Conservation (phyloP, 2,329 filamentous ascomycete species). For the Microdochium paspali region DNA sequence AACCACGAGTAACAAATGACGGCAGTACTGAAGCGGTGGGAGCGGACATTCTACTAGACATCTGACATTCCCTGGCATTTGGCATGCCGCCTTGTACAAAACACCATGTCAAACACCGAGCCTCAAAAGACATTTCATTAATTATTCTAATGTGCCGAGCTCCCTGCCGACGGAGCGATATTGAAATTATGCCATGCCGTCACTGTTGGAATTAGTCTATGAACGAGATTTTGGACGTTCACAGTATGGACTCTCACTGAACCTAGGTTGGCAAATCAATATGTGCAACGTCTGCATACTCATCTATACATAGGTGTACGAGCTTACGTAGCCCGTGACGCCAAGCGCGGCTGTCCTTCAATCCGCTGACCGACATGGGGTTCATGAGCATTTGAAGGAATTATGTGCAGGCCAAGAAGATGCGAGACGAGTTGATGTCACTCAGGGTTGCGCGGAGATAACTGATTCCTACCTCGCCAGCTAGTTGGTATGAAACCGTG, state of each 20-base stretch:
- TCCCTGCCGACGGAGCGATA: no score
- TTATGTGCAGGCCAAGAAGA: not conserved
- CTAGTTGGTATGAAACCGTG: no score
- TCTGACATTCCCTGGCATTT: not conserved
- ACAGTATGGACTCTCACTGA: no score
- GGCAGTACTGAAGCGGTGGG: not conserved
- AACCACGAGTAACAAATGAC: not conserved
- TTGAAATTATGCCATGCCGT: no score
- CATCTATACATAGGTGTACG: not conserved
- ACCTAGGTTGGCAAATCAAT: no score
- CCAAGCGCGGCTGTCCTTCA: not conserved
- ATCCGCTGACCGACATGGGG: not conserved
- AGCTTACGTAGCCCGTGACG: not conserved
- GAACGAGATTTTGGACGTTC: no score
- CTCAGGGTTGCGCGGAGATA: no score
- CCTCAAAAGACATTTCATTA: not conserved
- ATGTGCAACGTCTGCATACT: not conserved
- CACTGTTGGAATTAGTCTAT: no score
- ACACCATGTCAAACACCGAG: not conserved
- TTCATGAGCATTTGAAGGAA: not conserved
- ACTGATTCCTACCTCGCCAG: no score
- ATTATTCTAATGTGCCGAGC: not conserved
- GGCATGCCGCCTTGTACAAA: conserved; percentile 1
- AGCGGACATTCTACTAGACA: not conserved
- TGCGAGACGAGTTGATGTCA: not conserved